A percentile compares a stretch with the other conserved stretches of the same genome.
phyloP scores from a whole-genome alignment of 192 early-diverging fungal species.

The Backusella morwellensis region DNA sequence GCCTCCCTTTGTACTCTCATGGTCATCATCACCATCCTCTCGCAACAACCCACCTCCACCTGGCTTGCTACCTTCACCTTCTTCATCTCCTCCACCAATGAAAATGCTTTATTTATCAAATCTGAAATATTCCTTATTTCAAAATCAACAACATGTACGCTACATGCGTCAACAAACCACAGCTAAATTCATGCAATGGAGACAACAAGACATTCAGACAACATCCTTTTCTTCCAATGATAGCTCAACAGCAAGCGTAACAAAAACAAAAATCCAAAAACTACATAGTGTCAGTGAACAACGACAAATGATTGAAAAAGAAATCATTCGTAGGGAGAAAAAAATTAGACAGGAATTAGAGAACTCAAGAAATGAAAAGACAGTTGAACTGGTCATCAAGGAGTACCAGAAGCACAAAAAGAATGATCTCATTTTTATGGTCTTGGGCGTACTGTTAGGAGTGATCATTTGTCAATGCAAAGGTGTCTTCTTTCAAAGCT shows the following conservation, averaged over 20 bases:
- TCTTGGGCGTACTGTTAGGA: neutral
- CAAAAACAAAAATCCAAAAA: constrained; percentile 7
- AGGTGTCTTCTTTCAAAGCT: neutral
- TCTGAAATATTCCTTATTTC: neutral
- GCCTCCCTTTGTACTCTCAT: neutral
- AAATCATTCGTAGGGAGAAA: constrained; percentile 21
- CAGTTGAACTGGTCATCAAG: constrained; percentile 7
- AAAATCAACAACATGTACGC: neutral
- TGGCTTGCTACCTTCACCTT: neutral
- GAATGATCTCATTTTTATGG: neutral
- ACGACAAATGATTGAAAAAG: constrained; percentile 23
- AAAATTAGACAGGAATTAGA: constrained; percentile 14
- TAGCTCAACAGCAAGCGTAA: neutral
- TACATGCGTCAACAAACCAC: neutral
- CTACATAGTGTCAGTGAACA: constrained; percentile 25
- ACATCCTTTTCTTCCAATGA: constrained; percentile 2
- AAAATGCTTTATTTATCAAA: neutral
- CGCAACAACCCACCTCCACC: neutral
- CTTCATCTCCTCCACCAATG: neutral
- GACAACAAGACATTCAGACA: neutral
- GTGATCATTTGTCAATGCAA: neutral
- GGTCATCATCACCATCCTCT: neutral
- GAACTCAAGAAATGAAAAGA: neutral
- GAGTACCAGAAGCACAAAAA: constrained; percentile 12
- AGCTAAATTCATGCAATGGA: neutral